phyloP scores from a whole-genome alignment of 352 stramenopile species.

The Phytophthora vignae region DNA sequence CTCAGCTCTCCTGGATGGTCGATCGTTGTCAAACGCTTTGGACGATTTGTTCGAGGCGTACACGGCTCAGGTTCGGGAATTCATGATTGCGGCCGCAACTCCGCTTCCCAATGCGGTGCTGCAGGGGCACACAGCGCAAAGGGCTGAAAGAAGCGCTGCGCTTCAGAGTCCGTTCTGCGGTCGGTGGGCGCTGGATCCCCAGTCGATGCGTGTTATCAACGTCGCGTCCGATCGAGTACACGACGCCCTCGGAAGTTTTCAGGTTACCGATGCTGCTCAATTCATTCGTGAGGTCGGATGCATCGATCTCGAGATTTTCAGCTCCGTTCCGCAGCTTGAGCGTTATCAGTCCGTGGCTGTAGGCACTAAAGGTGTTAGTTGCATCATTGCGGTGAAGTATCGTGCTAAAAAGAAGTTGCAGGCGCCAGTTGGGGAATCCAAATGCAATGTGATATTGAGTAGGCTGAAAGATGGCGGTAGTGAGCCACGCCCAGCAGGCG shows the following conservation, averaged over 20 bases:
- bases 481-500: too few relatives aligned
- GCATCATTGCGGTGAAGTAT: too few relatives aligned
- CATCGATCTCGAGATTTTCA: background rate
- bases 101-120: background rate
- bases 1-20: background rate
- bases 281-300: background rate
- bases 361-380: too few relatives aligned
- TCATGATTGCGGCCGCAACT: background rate
- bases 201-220: background rate
- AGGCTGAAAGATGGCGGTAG: too few relatives aligned
- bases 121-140: background rate
- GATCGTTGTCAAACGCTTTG: background rate
- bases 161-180: background rate
- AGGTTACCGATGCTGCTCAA: background rate
- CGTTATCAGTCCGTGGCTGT: too few relatives aligned
- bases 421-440: too few relatives aligned
- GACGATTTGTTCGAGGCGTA: background rate
- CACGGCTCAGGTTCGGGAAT: background rate
- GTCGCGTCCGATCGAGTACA: background rate
- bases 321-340: too few relatives aligned
- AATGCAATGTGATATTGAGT: too few relatives aligned
- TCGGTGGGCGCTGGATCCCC: background rate
- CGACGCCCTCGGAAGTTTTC: background rate
- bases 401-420: too few relatives aligned
- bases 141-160: too few relatives aligned